Base-by-base conservation (phyloP, 1,284 basidiomycete species). In the Sporisorium exsertum region DNA sequence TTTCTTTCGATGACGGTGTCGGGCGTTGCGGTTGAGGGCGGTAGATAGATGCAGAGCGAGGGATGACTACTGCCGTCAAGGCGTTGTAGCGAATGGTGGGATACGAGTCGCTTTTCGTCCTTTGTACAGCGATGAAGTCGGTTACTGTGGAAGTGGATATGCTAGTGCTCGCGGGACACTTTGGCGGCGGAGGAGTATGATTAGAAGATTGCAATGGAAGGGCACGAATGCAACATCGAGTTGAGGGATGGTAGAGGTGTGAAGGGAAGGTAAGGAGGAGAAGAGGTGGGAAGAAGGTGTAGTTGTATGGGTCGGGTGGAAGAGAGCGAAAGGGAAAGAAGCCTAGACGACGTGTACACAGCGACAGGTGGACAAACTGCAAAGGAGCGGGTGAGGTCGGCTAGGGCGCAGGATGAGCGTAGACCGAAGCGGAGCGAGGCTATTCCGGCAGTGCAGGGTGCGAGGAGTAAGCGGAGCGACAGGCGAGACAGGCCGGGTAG, bases 351-450 rank as follows among this genome's bases (percentile, higher is more conserved):
- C 29, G 27, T 50, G 49, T 50, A 2, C 49, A 50, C 49, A 50
- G 29, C 47, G 10, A n/a, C 7, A 29, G 54, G 18, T 29, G 13
- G 26, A 49, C 47, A 16, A 49, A 49, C 26, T 49, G 47, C 47
- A 50, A n/a, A 32, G 29, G 49, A 24, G 49, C 49, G 29, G 49
- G n/a, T 50, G 32, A 50, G 49, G 29, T 33, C 49, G 29, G 49
- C 49, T 32, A 33, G 29, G 29, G 27, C 27, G 20, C 18, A 50
- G 18, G 27, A n/a, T 9, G 49, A 12, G 29, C 29, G 29, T n/a
- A 15, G 49, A 33, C 49, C 49, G 27, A 32, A 18, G 18, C 18
- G 29, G n/a, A 32, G 49, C 29, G 49, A 50, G 2, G n/a, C 47
- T 29, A n/a, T 2, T n/a, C 27, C 47, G 47, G 47, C 27, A 49